A percentile compares a stretch with the other conserved stretches of the same genome.
phyloP scores from a whole-genome alignment of 1,139 yeast species.

The Zygoascus meyerae region DNA sequence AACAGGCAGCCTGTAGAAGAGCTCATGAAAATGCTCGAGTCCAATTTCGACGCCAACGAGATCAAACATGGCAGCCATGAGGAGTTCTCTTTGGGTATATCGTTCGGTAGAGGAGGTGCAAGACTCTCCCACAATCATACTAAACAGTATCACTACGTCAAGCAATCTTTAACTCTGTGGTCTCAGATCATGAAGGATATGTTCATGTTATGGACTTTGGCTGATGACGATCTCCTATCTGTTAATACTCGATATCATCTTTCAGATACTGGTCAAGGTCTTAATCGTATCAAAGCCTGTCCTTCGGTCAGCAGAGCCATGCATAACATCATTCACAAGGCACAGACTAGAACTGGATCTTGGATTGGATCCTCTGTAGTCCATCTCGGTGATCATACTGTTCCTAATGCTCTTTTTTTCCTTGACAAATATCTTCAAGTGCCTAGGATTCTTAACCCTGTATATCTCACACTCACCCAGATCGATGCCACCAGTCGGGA shows the following conservation, averaged over 20 bases:
- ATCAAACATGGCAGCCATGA: conserved; percentile 21
- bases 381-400: conserved; percentile 72
- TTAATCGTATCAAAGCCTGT: conserved; percentile 64
- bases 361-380: conserved; percentile 78
- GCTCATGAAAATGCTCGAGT: conserved; percentile 50
- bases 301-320: conserved; percentile 61
- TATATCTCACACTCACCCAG: conserved; percentile 49
- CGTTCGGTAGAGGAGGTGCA: conserved; percentile 59
- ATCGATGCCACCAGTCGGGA: conserved; percentile 48
- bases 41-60: conserved; percentile 42
- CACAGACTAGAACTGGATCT: conserved; percentile 52
- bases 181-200: conserved; percentile 66
- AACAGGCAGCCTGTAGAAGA: conserved; percentile 59
- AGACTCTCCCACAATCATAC: conserved; percentile 63
- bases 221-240: conserved; percentile 57
- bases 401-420: conserved; percentile 70
- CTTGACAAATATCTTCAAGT: conserved; percentile 71
- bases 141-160: conserved; percentile 62
- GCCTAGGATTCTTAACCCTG: conserved; percentile 65
- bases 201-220: conserved; percentile 65
- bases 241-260: conserved; percentile 45
- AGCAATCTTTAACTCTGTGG: conserved; percentile 67
- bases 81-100: conserved; percentile 52
- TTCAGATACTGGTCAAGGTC: conserved; percentile 72
- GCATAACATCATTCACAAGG: conserved; percentile 57